phyloP scores from a whole-genome alignment of 1,284 basidiomycete species.

The Trichosporon sp. region DNA sequence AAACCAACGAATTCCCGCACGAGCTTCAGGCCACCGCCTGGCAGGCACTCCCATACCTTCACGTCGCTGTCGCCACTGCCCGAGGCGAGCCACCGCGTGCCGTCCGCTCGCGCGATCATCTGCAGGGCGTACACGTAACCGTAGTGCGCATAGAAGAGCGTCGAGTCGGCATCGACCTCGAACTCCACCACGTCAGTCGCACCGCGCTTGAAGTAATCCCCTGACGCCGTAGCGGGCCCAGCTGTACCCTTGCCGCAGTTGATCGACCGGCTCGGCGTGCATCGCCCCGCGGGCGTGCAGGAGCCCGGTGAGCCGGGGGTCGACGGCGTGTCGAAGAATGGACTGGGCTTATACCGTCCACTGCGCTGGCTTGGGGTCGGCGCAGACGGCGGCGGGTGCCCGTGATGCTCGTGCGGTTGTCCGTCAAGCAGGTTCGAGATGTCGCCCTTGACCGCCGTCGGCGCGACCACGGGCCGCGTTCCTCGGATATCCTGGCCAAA shows the following conservation, averaged over 20 bases:
- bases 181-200: slow-evolving; percentile 30
- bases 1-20: slow-evolving; percentile 33
- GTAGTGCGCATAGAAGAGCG: slow-evolving; percentile 82
- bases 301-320: slow-evolving; percentile 10
- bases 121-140: slow-evolving; percentile 90
- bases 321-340: slow-evolving; percentile 43
- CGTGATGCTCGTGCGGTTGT: background rate
- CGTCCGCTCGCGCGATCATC: slow-evolving; percentile 50
- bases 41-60: slow-evolving; percentile 76
- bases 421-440: background rate
- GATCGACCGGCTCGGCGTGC: slow-evolving; percentile 8
- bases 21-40: slow-evolving; percentile 37
- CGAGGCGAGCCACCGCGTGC: slow-evolving; percentile 62
- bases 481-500: slow-evolving; percentile 50
- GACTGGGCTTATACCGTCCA: slow-evolving; percentile 44
- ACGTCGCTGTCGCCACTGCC: slow-evolving; percentile 85
- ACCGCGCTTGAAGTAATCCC: background rate
- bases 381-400: background rate
- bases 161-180: slow-evolving; percentile 62
- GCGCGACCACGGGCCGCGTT: background rate
- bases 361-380: slow-evolving; percentile 30
- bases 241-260: background rate
- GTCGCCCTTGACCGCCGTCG: background rate
- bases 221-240: background rate
- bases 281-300: slow-evolving; percentile 3